These are phyloP conservation scores for Ormosia semicastrata DNA, from an alignment of 306 rosid species.

Conservation along the genomic window DNA sequence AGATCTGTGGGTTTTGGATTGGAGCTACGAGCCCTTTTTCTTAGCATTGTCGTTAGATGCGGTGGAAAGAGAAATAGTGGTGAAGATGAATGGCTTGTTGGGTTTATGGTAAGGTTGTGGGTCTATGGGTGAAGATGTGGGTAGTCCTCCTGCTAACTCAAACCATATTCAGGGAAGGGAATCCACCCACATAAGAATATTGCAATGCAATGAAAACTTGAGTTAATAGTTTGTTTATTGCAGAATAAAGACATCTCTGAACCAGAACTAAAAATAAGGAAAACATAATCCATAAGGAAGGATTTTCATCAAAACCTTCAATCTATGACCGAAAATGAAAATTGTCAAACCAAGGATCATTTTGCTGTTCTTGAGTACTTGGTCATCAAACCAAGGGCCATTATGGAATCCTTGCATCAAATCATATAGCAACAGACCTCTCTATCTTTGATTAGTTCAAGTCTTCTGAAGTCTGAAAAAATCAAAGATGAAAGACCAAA, in stretches of 20 bases:
- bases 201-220: too few relatives aligned
- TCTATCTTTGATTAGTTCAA: conserved; percentile 70
- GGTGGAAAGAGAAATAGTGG: too few relatives aligned
- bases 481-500: conserved; percentile 18
- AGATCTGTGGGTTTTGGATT: too few relatives aligned
- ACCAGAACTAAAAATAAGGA: conserved; percentile 20
- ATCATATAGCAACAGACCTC: conserved; percentile 96
- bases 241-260: neutral
- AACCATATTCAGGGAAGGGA: too few relatives aligned
- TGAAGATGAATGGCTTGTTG: too few relatives aligned
- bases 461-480: conserved; percentile 56
- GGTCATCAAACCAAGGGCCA: conserved; percentile 90
- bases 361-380: conserved; percentile 79
- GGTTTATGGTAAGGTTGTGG: too few relatives aligned
- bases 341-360: conserved; percentile 35
- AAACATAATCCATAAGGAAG: conserved; percentile 20
- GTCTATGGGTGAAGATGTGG: too few relatives aligned
- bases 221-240: too few relatives aligned
- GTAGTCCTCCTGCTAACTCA: too few relatives aligned
- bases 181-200: too few relatives aligned
- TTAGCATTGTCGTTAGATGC: too few relatives aligned
- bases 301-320: conserved; percentile 9
- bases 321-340: conserved; percentile 16
- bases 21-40: too few relatives aligned
- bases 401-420: conserved; percentile 93